Evolutionary conservation across 768 basidiomycete genomes (phyloP).

Genomic region (Mycena polygramma): DNA sequence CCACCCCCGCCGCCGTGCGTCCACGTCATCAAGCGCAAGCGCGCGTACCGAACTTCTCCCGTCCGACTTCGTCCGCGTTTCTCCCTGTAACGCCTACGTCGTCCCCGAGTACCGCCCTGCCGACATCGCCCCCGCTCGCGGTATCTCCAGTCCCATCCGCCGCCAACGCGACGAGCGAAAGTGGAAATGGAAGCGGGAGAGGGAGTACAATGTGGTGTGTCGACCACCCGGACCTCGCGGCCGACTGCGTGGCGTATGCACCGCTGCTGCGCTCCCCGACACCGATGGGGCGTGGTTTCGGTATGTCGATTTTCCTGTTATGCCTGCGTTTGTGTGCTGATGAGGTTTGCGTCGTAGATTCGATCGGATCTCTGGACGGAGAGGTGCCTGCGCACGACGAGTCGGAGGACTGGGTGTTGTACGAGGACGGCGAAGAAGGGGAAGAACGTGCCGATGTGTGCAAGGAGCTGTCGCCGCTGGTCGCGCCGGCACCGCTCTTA

Average conservation of each 20-base stretch:
- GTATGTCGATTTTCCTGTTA: too few species aligned
- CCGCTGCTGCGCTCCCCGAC: constrained; percentile 5
- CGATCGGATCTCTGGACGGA: too few species aligned
- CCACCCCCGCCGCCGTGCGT: not conserved
- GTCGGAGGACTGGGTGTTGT: not conserved
- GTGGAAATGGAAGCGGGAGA: too few species aligned
- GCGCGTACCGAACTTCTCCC: constrained; percentile 4
- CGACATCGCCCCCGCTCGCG: too few species aligned
- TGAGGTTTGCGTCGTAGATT: too few species aligned
- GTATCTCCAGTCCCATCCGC: too few species aligned
- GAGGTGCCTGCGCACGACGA: too few species aligned
- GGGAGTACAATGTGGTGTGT: too few species aligned
- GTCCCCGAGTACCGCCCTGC: too few species aligned
- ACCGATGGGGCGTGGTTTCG: not conserved
- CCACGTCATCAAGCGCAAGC: not conserved
- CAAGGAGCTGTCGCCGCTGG: not conserved
- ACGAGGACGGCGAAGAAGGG: not conserved
- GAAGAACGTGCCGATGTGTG: not conserved
- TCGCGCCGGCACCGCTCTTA: not conserved
- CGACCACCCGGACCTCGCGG: not conserved
- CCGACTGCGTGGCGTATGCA: constrained; percentile 13
- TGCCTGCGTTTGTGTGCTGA: too few species aligned
- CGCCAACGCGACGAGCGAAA: too few species aligned
- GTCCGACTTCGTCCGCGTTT: constrained; percentile 7
- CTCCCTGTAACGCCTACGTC: not conserved